phyloP scores from a whole-genome alignment of 371 early-diverging fungal genomes.

The Zancudomyces culisetae region DNA sequence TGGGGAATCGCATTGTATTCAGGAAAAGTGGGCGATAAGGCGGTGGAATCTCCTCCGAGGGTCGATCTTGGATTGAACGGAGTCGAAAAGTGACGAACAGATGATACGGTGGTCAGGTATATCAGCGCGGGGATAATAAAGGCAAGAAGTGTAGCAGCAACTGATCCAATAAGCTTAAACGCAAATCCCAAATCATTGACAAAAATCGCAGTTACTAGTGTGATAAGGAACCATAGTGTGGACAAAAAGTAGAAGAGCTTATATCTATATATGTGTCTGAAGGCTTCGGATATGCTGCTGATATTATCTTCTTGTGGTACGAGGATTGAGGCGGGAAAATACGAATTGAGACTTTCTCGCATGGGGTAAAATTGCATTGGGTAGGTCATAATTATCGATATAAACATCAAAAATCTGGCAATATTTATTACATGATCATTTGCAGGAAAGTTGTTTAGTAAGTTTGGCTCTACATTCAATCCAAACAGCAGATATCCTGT shows the following conservation, averaged over 20 bases:
- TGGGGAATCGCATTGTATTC: constrained; percentile 4
- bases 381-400: constrained; percentile 58
- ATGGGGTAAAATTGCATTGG: constrained; percentile 58
- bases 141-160: constrained; percentile 50
- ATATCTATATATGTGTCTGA: not conserved
- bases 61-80: too few relatives aligned
- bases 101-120: constrained; percentile 18
- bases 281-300: not conserved
- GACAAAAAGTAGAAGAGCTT: constrained; percentile 6
- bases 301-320: not conserved
- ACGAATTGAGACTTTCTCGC: constrained; percentile 32
- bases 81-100: constrained; percentile 11
- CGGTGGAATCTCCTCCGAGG: not conserved
- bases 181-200: constrained; percentile 45
- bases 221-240: constrained; percentile 8
- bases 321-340: not conserved
- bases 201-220: constrained; percentile 9
- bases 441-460: constrained; percentile 54
- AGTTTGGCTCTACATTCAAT: constrained; percentile 47
- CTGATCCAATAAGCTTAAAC: constrained; percentile 53
- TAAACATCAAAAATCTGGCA: constrained; percentile 52
- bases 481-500: constrained; percentile 49
- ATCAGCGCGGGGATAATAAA: constrained; percentile 46
- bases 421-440: constrained; percentile 50
- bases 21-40: not conserved